Conservation (phyloP, 1,284 basidiomycete species). For the Xerocomus nothofagi region DNA sequence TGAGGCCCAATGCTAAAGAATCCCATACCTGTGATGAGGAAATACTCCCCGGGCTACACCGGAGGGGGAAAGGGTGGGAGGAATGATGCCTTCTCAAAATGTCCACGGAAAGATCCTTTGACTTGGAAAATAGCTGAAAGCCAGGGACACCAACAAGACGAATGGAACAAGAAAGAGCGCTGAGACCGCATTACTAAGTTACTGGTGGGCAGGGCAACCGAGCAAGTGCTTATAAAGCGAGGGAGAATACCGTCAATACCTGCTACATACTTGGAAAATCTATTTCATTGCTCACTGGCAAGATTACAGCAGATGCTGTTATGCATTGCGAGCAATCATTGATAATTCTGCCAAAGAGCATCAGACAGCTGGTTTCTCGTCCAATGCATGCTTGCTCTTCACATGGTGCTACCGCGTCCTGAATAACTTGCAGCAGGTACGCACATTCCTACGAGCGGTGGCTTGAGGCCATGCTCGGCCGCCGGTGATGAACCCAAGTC, state of each 20-base stretch:
- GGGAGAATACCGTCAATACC: background rate
- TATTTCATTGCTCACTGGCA: background rate
- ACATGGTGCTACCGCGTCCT: background rate
- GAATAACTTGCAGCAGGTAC: background rate
- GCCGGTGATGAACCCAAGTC: background rate
- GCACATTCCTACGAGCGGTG: background rate
- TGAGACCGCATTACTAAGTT: background rate
- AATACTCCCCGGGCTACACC: background rate
- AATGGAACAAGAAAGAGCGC: background rate
- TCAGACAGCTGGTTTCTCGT: background rate
- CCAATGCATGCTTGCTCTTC: background rate
- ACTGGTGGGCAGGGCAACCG: background rate
- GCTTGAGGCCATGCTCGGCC: background rate
- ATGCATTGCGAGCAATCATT: background rate
- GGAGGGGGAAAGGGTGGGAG: background rate
- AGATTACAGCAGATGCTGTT: too few species aligned
- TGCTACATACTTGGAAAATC: too few species aligned
- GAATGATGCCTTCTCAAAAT: background rate
- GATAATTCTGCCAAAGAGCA: background rate
- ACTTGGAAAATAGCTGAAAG: background rate
- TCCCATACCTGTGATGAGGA: constrained; percentile 4
- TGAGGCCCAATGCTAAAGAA: constrained; percentile 1
- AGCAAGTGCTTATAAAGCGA: background rate
- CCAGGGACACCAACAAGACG: background rate
- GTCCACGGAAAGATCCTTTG: constrained; percentile 3